These are phyloP conservation scores for Botrytis medusae DNA, from an alignment of 2,329 filamentous ascomycete genomes.

Conservation along the genomic window DNA sequence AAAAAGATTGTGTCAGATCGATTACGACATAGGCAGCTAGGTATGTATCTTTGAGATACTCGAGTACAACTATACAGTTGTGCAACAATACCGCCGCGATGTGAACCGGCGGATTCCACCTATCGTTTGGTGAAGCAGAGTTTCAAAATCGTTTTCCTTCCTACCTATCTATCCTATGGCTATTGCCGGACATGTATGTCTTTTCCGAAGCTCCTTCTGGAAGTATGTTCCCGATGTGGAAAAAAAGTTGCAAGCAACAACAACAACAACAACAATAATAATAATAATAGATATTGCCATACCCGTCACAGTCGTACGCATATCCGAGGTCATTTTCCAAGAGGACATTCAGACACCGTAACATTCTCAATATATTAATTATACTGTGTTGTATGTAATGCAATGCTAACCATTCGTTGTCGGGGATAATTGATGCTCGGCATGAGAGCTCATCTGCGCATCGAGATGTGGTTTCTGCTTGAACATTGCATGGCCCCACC, in stretches of 20 bases:
- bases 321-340: neutral
- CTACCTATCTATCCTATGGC: neutral
- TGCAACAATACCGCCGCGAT: neutral
- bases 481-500: neutral
- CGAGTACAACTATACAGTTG: neutral
- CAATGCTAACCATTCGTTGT: conserved; percentile 5
- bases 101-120: neutral
- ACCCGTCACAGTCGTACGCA: neutral
- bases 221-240: neutral
- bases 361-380: neutral
- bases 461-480: neutral
- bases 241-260: neutral
- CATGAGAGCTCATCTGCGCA: neutral
- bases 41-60: neutral
- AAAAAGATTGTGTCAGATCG: neutral
- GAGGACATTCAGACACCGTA: neutral
- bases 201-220: conserved; percentile 1
- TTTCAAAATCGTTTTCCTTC: neutral
- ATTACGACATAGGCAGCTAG: neutral
- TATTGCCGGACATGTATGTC: neutral
- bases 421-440: conserved; percentile 2
- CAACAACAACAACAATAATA: neutral
- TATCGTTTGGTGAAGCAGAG: neutral
- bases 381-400: neutral
- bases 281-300: neutral